Base-by-base conservation (phyloP, 768 basidiomycete genomes). In the Trametes gibbosa region DNA sequence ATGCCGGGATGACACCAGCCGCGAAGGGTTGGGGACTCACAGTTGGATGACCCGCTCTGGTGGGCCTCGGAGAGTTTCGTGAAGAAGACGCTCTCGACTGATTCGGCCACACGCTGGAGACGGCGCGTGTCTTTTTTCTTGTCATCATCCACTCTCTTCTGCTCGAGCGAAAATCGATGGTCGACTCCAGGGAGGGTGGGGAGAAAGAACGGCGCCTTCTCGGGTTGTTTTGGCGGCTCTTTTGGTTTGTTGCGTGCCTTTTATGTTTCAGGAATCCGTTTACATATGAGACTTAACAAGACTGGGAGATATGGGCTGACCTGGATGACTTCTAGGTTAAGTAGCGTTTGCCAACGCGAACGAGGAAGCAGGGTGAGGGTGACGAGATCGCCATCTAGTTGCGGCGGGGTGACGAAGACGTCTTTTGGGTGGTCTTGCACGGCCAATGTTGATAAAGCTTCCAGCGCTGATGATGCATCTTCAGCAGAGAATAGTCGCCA, bases 221-320 rank as follows among this genome's bases (percentile, higher is more conserved):
- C 96, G 13, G 93, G 92, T 24, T 88, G 90, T 73, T 98, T 98
- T 7, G 95, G 94, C 0, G 95, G 84, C 63, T 97, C 95, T 73
- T 90, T 94, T 13, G 97, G 95, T 77, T 95, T 97, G 72, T 98
- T 98, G 54, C 97, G 87, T 81, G n/a, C n/a, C n/a, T n/a, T n/a
- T n/a, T n/a, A n/a, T n/a, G n/a, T n/a, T n/a, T n/a, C n/a, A n/a
- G n/a, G n/a, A n/a, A n/a, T n/a, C n/a, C n/a, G n/a, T n/a, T n/a
- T n/a, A n/a, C n/a, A n/a, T n/a, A n/a, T n/a, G n/a, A n/a, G n/a
- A n/a, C n/a, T n/a, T n/a, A n/a, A n/a, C n/a, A 27, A 14, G 14
- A 32, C 10, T 10, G 29, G 5, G 3, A 48, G 48, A 48, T 29
- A 17, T 45, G 24, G 4, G 73, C 81, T 39, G 64, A 90, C 92